A percentile compares a stretch with the other conserved stretches of the same genome.
These are phyloP conservation scores for Pisolithus albus DNA, from an alignment of 768 basidiomycete species.

Conservation along the genomic window DNA sequence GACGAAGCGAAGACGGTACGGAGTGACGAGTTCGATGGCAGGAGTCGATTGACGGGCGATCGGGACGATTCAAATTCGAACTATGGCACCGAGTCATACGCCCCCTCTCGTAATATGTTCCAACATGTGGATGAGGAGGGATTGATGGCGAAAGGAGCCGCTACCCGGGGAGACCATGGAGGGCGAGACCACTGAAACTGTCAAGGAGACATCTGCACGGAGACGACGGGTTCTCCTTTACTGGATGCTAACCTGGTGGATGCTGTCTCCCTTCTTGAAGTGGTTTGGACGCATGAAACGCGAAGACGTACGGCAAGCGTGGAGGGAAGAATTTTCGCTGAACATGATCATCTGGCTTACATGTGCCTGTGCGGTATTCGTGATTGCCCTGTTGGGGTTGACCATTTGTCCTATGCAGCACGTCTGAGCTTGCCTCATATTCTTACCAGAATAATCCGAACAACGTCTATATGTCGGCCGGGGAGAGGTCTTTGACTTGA, in stretches of 20 bases:
- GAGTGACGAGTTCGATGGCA: conserved; percentile 74
- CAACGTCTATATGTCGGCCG: conserved; percentile 73
- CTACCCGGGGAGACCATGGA: conserved; percentile 82
- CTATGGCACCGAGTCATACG: conserved; percentile 88
- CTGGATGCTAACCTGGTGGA: conserved; percentile 89
- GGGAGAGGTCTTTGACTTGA: conserved; percentile 92
- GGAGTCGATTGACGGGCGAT: conserved; percentile 70
- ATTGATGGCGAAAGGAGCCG: conserved; percentile 71
- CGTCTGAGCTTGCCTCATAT: conserved; percentile 77
- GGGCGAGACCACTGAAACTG: conserved; percentile 79
- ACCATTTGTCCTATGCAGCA: conserved; percentile 94
- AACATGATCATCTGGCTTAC: conserved; percentile 96
- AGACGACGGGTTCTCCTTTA: conserved; percentile 83
- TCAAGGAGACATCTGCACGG: conserved; percentile 76
- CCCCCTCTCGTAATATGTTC: conserved; percentile 95
- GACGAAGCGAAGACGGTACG: conserved; percentile 69
- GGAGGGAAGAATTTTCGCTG: conserved; percentile 94
- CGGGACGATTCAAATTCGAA: conserved; percentile 75
- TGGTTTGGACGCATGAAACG: conserved; percentile 91
- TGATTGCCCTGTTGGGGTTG: conserved; percentile 80
- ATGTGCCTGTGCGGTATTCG: conserved; percentile 83
- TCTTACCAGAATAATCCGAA: conserved; percentile 56
- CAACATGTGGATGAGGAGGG: conserved; percentile 71
- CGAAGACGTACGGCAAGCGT: conserved; percentile 87
- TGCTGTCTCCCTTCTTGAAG: conserved; percentile 63